Evolutionary conservation across 23 red algal genomes (phyloP).

Genomic region (Gracilaria domingensis): DNA sequence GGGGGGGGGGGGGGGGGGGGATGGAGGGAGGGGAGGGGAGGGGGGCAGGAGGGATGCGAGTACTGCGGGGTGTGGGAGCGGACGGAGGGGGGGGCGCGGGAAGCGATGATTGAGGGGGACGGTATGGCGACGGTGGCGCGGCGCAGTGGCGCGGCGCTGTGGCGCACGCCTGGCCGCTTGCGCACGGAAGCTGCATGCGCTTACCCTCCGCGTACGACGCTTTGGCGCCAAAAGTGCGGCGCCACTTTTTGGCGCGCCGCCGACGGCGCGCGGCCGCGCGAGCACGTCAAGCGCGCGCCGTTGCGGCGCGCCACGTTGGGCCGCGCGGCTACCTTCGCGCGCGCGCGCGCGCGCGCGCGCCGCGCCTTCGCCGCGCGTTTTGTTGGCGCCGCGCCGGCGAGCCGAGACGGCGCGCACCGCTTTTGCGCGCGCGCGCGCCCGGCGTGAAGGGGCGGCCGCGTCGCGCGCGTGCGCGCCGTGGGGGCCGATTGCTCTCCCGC

Average conservation of each 20-base stretch:
- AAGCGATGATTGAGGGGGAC: neutral
- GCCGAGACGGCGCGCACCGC: no score
- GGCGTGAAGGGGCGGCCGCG: neutral
- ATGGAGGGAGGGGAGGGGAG: neutral
- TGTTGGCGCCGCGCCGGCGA: no score
- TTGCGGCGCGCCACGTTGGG: neutral
- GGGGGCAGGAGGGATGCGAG: neutral
- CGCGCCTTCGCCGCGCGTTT: no score
- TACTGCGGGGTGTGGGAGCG: neutral
- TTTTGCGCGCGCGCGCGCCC: no score
- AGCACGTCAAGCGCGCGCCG: neutral
- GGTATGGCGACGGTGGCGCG: neutral
- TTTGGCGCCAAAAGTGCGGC: slow-evolving; percentile 20
- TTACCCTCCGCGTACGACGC: slow-evolving; percentile 1
- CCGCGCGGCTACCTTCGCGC: no score
- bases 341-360: no score
- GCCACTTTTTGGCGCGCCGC: neutral
- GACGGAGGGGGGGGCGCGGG: neutral
- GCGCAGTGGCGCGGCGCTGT: slow-evolving; percentile 34
- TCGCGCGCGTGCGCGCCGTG: neutral
- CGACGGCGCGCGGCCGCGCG: neutral
- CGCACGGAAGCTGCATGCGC: slow-evolving; percentile 33
- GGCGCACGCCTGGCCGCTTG: slow-evolving; percentile 40
- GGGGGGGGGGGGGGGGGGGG: neutral
- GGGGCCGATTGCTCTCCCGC: no score